phyloP scores from a whole-genome alignment of 2,329 filamentous ascomycete genomes.

The Diaporthe sp. region DNA sequence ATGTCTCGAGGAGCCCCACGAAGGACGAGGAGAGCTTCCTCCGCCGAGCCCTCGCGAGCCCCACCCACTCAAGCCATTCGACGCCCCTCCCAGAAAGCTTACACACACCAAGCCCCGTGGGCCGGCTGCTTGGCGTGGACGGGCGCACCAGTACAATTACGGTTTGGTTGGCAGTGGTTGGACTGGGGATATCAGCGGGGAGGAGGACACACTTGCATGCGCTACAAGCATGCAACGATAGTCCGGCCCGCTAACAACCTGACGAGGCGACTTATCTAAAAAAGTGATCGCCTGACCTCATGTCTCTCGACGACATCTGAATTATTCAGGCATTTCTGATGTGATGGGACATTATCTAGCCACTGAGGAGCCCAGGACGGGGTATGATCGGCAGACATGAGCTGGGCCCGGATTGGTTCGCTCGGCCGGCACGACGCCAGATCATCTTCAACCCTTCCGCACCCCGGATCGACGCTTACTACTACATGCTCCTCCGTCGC shows the following conservation, averaged over 20 bases:
- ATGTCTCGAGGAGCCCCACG: not conserved
- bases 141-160: not conserved
- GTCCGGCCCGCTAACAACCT: not conserved
- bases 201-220: not conserved
- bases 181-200: not conserved
- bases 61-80: conserved; percentile 6
- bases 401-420: not conserved
- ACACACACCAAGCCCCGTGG: conserved; percentile 19
- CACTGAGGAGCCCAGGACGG: not conserved
- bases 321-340: not conserved
- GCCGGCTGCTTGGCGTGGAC: conserved; percentile 3
- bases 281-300: conserved; percentile 14
- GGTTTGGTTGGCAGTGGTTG: not conserved
- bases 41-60: not conserved
- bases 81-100: conserved; percentile 13
- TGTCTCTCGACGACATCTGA: conserved; percentile 4
- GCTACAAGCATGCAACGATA: not conserved
- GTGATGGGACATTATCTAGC: not conserved
- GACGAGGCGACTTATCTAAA: not conserved
- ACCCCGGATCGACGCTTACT: conserved; percentile 25
- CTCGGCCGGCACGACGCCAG: conserved; percentile 8
- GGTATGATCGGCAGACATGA: not conserved
- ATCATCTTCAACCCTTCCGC: not conserved
- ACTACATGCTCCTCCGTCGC: not conserved
- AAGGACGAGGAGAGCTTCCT: conserved; percentile 6